These are phyloP conservation scores for Backusella macrospora DNA, from an alignment of 192 early-diverging fungal genomes.

Conservation along the genomic window DNA sequence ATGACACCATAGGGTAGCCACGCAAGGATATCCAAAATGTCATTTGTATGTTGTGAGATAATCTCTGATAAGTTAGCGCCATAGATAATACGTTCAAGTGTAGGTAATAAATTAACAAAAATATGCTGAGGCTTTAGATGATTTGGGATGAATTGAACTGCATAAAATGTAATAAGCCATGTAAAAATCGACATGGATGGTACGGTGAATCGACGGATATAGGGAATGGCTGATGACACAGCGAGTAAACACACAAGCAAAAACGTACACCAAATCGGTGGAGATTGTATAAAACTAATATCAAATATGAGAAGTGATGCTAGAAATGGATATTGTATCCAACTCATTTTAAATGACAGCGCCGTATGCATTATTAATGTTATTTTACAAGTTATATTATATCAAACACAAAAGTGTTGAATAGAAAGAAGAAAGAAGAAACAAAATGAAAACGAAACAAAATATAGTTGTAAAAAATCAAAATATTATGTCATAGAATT, in stretches of 20 bases:
- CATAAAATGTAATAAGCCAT: conserved; percentile 61
- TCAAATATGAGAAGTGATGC: conserved; percentile 24
- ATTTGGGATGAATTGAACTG: conserved; percentile 54
- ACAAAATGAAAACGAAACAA: not conserved
- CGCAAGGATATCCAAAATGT: conserved; percentile 61
- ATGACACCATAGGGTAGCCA: conserved; percentile 79
- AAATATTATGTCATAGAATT: not conserved
- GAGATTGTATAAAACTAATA: conserved; percentile 45
- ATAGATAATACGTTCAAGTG: conserved; percentile 69
- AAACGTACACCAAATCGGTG: conserved; percentile 30
- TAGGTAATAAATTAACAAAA: conserved; percentile 64
- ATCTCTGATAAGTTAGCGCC: conserved; percentile 65
- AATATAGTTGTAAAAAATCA: not conserved
- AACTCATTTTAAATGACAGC: conserved; percentile 2
- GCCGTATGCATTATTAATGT: no score
- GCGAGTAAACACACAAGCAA: not conserved
- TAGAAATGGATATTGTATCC: conserved; percentile 14
- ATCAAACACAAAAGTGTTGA: no score
- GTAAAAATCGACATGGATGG: conserved; percentile 58
- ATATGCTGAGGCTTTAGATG: conserved; percentile 58
- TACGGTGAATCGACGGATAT: conserved; percentile 50
- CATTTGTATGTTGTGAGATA: conserved; percentile 53
- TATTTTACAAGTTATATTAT: not conserved
- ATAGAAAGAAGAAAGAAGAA: not conserved
- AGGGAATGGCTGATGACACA: conserved; percentile 33